A percentile compares a stretch with the other conserved stretches of the same genome.
Evolutionary conservation across 148 eudicot genomes (phyloP).

Genomic region (Diospyros kaki): DNA sequence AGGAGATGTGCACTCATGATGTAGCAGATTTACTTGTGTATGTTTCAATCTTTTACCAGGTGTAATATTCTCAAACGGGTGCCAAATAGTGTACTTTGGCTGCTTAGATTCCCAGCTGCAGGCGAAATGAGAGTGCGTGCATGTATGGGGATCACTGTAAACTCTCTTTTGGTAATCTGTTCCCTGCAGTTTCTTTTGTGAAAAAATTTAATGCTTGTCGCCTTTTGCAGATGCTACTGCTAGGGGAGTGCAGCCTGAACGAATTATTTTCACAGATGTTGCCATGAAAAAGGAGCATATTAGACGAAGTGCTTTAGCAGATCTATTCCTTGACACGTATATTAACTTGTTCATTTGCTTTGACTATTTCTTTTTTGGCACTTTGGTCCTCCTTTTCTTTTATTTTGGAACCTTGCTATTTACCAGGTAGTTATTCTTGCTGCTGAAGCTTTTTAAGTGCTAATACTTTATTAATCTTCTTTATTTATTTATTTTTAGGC

Average conservation of each 20-base stretch:
- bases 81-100: slow-evolving; percentile 91
- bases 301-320: slow-evolving; percentile 80
- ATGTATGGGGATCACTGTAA: slow-evolving; percentile 34
- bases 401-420: too few relatives aligned
- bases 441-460: neutral
- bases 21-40: neutral
- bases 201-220: neutral
- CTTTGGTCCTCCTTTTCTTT: neutral
- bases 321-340: slow-evolving; percentile 91
- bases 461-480: neutral
- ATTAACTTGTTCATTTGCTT: neutral
- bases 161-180: neutral
- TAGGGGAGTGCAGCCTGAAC: slow-evolving; percentile 79
- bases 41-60: slow-evolving; percentile 33
- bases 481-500: slow-evolving; percentile 28
- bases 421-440: neutral
- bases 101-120: slow-evolving; percentile 86
- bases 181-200: neutral
- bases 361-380: slow-evolving; percentile 4
- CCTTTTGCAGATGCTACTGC: slow-evolving; percentile 72
- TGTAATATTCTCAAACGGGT: slow-evolving; percentile 91
- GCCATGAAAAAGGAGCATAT: slow-evolving; percentile 87
- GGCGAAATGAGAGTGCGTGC: slow-evolving; percentile 89
- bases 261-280: slow-evolving; percentile 92
- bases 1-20: neutral